Evolutionary conservation across 116 monocot genomes (phyloP).

Genomic region (Zostera marina): DNA sequence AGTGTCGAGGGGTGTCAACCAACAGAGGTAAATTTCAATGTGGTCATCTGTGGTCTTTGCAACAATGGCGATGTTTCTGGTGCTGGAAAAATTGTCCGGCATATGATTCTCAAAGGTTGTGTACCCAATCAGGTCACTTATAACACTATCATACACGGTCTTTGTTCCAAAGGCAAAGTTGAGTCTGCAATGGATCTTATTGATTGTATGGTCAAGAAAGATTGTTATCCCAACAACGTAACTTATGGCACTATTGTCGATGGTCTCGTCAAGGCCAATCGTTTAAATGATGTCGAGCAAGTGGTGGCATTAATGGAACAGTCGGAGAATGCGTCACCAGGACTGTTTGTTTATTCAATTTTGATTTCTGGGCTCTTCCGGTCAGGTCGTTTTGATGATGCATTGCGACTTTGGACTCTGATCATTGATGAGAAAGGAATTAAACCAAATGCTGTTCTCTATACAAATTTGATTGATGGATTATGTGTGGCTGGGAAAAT

Average conservation of each 20-base stretch:
- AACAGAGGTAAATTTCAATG: conserved; percentile 44
- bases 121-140: conserved; percentile 55
- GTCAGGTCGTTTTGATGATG: conserved; percentile 25
- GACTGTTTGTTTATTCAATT: conserved; percentile 54
- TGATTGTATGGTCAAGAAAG: conserved; percentile 40
- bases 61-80: conserved; percentile 32
- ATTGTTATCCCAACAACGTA: conserved; percentile 33
- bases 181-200: conserved; percentile 34
- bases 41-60: conserved; percentile 35
- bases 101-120: conserved; percentile 81
- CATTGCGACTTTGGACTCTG: conserved; percentile 35
- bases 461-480: conserved; percentile 54
- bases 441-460: conserved; percentile 53
- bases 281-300: conserved; percentile 27
- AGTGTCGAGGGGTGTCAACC: conserved; percentile 48
- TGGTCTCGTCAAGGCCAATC: conserved; percentile 39
- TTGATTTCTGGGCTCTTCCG: conserved; percentile 42
- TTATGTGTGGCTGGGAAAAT: conserved; percentile 29
- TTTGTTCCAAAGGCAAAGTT: conserved; percentile 38
- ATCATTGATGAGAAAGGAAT: conserved; percentile 34
- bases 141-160: conserved; percentile 72
- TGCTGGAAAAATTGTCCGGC: conserved; percentile 38
- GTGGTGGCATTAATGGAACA: conserved; percentile 39
- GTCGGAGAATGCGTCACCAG: conserved; percentile 15
- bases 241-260: conserved; percentile 63